Evolutionary conservation across 352 stramenopile genomes (phyloP), one percentile per base, ranked within the genome.

Genomic region (Elongisporangium undulatum): DNA sequence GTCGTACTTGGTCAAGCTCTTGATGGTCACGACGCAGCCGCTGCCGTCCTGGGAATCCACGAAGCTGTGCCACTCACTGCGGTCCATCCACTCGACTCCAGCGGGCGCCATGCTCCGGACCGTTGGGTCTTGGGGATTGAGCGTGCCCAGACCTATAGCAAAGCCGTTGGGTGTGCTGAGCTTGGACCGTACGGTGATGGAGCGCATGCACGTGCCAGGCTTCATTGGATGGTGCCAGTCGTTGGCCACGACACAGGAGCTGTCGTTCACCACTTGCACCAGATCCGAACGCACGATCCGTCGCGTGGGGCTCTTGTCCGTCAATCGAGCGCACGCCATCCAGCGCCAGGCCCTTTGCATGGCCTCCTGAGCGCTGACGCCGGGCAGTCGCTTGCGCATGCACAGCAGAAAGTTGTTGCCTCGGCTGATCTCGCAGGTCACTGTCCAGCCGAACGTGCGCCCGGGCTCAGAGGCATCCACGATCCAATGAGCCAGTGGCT

Each of bases 1-100:
- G 63, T 85, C 74, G 66, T 85, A 87, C 64, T 78, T 75, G 12
- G 77, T 75, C 34, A 82, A 71, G 62, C 86, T 87, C 63, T 89
- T 89, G 69, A 89, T 75, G 29, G 72, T 71, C 23, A 74, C 80
- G 29, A 9, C 9, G 29, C 29, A 41, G 9, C 29, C 29, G 29
- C 29, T 41, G 10, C 77, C 75, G 59, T 82, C 72, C 2, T 61
- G 21, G 29, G 29, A 41, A 41, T 41, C 29, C 21, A 63, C 65
- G 67, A 89, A 89, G 59, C 75, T 68, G 38, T 79, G 72, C 73
- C 73, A 82, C 60, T 77, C 77, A 58, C 69, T 77, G 59, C 65
- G 76, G 59, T 84, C 74, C 22, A 79, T 69, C 53, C 75, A 84
- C 61, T 84, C 74, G 41, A 81, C 81, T 41, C 29, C 29, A 2